A percentile compares a stretch with the other conserved stretches of the same genome.
phyloP scores from a whole-genome alignment of 352 stramenopile species.

The Blastocystis hominis region DNA sequence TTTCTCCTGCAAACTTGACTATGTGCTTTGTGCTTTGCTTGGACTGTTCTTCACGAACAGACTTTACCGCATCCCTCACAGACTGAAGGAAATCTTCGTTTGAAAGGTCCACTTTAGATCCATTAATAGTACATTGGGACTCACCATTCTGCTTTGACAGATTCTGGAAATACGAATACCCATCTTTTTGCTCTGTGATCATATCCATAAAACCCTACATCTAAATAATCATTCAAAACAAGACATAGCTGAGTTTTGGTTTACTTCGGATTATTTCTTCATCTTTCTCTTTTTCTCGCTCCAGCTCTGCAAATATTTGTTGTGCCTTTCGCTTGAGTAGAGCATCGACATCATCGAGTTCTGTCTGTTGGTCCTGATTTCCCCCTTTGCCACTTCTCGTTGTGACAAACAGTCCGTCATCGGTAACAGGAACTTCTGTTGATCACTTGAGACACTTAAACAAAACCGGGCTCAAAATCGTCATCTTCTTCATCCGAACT shows the following conservation, averaged over 20 bases:
- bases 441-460: neutral
- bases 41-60: slow-evolving; percentile 30
- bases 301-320: slow-evolving; percentile 32
- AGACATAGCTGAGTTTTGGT: slow-evolving; percentile 2
- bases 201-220: slow-evolving; percentile 22
- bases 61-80: neutral
- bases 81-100: neutral
- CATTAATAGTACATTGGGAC: neutral
- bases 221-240: neutral
- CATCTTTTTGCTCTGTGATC: neutral
- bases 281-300: slow-evolving; percentile 6
- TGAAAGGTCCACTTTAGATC: neutral
- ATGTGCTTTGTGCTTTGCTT: slow-evolving; percentile 64
- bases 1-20: slow-evolving; percentile 73
- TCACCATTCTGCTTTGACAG: neutral
- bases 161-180: neutral
- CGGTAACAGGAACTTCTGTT: slow-evolving; percentile 7
- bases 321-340: slow-evolving; percentile 14
- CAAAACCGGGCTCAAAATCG: slow-evolving; percentile 34
- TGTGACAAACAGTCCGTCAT: slow-evolving; percentile 49
- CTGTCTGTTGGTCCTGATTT: neutral
- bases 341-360: slow-evolving; percentile 12
- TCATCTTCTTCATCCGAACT: slow-evolving; percentile 56
- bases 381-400: slow-evolving; percentile 54
- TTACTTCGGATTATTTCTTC: slow-evolving; percentile 15